Evolutionary conservation across 352 stramenopile genomes (phyloP), one percentile per base, ranked within the genome.

Genomic region (Phytophthora europaea): DNA sequence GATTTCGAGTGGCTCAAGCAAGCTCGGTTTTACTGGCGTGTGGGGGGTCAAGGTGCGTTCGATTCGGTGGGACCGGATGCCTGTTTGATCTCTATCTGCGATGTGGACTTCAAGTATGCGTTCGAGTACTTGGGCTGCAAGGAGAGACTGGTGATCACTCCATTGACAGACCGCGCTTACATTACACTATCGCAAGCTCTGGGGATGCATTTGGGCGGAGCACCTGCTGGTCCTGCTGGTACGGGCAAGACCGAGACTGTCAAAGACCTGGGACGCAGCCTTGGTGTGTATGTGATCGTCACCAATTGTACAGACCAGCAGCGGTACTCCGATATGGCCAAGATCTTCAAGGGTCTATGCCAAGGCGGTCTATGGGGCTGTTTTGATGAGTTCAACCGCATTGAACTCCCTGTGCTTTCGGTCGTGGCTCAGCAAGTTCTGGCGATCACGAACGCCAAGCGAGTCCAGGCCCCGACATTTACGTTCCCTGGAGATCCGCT

Each of bases 71-170:
- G 89, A 18, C 83, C 98, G 26, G 97, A 98, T 55, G 87, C 94
- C 15, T 98, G 94, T 59, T 80, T 99, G 23, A 98, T 99, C 65
- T 96, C 91, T 18, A 99, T 99, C 73, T 93, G 86, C 57, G 93
- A 98, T 61, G 89, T 96, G 33, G 81, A 88, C n/a, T 94, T 98
- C 63, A 90, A 94, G 23, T 98, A 98, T 70, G 88, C 89, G 36
- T 98, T 98, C 68, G 94, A 98, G 81, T 98, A 98, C 64, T 86
- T 98, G 52, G 94, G 94, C n/a, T 96, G 90, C 55, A 98, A 96
- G 22, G 94, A 94, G 59, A 80, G 91, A 10, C 80, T 97, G 7
- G 90, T 97, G 10, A 94, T 97, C 73, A 98, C 94, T 2, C 94
- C 94, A 2, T 80, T 98, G 23, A 98, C 94, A 3, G 94, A 98